Percentiles rank a stretch among this genome's conserved stretches.
phyloP scores from a whole-genome alignment of 257 asterid genomes.

The Scutellaria galericulata region DNA sequence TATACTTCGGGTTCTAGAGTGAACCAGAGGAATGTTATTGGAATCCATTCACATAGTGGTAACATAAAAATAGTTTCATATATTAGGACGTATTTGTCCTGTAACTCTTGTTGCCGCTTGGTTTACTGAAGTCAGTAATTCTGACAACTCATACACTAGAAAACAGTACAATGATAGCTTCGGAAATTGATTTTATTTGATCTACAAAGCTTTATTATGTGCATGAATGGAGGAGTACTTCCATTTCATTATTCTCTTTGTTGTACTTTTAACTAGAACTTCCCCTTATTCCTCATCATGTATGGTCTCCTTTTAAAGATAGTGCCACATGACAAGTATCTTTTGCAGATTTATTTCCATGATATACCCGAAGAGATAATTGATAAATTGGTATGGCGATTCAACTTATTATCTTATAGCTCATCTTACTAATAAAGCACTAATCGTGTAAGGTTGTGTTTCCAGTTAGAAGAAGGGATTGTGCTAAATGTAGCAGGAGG shows the following conservation, averaged over 20 bases:
- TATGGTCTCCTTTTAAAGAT: not conserved
- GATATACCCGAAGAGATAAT: conserved; percentile 77
- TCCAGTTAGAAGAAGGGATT: conserved; percentile 77
- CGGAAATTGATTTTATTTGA: not conserved
- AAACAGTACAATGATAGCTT: not conserved
- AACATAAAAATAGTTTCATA: not conserved
- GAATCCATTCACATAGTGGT: not conserved
- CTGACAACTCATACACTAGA: not conserved
- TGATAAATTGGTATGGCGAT: conserved; percentile 67
- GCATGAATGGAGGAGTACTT: not conserved
- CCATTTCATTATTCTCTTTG: not conserved
- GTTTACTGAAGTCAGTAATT: not conserved
- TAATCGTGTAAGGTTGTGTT: conserved; percentile 5
- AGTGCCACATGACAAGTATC: conserved; percentile 3
- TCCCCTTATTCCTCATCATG: not conserved
- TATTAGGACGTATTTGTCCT: not conserved
- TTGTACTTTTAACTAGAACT: not conserved
- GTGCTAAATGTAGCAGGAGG: conserved; percentile 96
- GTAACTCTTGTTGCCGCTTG: not conserved
- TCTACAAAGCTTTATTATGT: not conserved
- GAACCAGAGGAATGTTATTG: not conserved
- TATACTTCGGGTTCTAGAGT: not conserved
- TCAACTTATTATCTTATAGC: not conserved
- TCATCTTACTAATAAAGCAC: conserved; percentile 6
- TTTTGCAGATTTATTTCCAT: conserved; percentile 81